phyloP scores from a whole-genome alignment of 345 rosid genomes.

The Pugionium cornutum region DNA sequence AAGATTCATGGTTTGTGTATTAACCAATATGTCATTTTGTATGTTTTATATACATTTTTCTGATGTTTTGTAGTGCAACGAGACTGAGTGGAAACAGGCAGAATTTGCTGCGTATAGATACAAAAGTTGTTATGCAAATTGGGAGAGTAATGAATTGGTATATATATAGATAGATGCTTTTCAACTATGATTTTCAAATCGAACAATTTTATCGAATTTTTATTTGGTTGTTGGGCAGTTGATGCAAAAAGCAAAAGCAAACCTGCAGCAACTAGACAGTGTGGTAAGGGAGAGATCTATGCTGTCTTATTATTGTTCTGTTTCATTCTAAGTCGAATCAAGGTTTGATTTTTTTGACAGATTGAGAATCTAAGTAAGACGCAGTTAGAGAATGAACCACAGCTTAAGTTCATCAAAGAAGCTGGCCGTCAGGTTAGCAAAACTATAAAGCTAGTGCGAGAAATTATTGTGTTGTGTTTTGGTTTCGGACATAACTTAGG shows the following conservation, averaged over 20 bases:
- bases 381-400: conserved; percentile 59
- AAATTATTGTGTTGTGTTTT: conserved; percentile 1
- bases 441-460: conserved; percentile 28
- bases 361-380: conserved; percentile 57
- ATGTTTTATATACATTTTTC: conserved; percentile 1
- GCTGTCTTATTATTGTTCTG: conserved; percentile 22
- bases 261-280: not conserved
- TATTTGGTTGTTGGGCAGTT: conserved; percentile 19
- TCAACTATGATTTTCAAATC: too few species aligned
- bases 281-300: conserved; percentile 21
- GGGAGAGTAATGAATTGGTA: conserved; percentile 32
- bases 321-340: conserved; percentile 8
- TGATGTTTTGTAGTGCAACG: conserved; percentile 28
- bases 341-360: conserved; percentile 17
- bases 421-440: conserved; percentile 64
- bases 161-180: not conserved
- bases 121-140: conserved; percentile 11
- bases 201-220: too few species aligned
- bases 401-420: conserved; percentile 74
- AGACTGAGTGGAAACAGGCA: not conserved
- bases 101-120: conserved; percentile 19
- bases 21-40: not conserved
- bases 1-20: not conserved
- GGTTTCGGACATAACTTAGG: not conserved
- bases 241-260: conserved; percentile 18